Evolutionary conservation across 169 alveolate genomes (phyloP), one percentile per base, ranked within the genome.

Genomic region (Plasmodium yoelii): DNA sequence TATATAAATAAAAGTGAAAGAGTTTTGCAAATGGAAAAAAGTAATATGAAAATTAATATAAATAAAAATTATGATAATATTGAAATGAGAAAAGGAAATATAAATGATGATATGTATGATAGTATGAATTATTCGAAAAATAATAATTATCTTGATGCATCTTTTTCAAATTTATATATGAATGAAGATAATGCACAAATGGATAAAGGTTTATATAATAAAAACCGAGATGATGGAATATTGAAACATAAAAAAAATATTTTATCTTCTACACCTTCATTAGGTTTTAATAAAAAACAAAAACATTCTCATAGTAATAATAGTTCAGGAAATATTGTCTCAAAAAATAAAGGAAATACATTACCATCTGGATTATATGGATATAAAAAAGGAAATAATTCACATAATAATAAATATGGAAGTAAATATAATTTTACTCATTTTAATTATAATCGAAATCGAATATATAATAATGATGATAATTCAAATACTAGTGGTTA

Each of bases 21-120:
- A 42, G 53, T 47, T 13, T 0, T 44, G 2, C 90, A 80, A 19
- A 55, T 80, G 90, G 6, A 46, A 5, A 53, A 47, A 19, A 71
- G 90, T 24, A 80, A 80, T 34, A 12, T 77, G n/a, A 73, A 73
- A 59, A 74, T 61, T 26, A 64, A 64, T 64, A 6, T 34, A 39
- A 60, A 59, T 59, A 59, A 60, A 5, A 15, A 19, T 18, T 19
- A 18, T 60, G 44, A 60, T 22, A 1, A 0, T 18, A 60, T 19
- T 60, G 44, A 60, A 19, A 60, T 60, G 39, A 60, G 12, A 19
- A 60, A 60, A 19, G 13, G 19, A 24, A 60, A 9, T 60, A 59
- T 19, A 13, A 60, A 19, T 18, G 26, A 64, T 26, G 26, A 64
- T 5, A 64, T 28, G 56, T 18, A 64, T 64, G 39, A 34, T 39